These are phyloP conservation scores for Citrus inodora DNA, from an alignment of 345 rosid genomes.

Conservation along the genomic window DNA sequence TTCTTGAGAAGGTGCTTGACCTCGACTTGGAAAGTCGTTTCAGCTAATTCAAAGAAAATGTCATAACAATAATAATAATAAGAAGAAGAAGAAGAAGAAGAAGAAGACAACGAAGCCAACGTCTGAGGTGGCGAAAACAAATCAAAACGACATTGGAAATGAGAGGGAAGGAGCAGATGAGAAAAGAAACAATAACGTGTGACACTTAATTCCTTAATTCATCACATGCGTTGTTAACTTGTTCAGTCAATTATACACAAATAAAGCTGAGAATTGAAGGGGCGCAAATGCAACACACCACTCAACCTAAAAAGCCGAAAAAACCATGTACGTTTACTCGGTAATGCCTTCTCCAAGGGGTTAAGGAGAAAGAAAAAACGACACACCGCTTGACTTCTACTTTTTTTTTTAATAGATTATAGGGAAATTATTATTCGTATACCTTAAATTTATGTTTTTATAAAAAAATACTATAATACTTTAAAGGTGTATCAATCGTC, in stretches of 20 bases:
- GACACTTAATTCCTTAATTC: not conserved
- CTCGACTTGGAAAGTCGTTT: not conserved
- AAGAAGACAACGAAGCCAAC: not conserved
- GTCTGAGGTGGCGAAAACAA: not conserved
- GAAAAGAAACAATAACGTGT: not conserved
- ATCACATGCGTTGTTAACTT: not conserved
- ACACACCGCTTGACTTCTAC: no score
- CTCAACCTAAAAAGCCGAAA: no score
- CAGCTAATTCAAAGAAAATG: not conserved
- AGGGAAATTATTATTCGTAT: no score
- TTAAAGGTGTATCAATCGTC: no score
- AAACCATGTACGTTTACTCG: no score
- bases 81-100: not conserved
- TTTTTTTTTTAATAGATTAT: no score
- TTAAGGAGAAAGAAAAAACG: no score
- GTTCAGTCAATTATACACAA: not conserved
- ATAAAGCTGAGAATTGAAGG: not conserved
- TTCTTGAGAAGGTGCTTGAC: not conserved
- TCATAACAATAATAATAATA: not conserved
- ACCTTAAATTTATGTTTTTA: no score
- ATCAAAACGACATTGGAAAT: not conserved
- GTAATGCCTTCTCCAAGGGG: no score
- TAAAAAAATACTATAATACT: no score
- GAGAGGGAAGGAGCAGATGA: not conserved
- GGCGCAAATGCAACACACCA: not conserved